Evolutionary conservation across 2,329 filamentous ascomycete genomes (phyloP).

Genomic region (Hawksworthiomyces lignivorus): DNA sequence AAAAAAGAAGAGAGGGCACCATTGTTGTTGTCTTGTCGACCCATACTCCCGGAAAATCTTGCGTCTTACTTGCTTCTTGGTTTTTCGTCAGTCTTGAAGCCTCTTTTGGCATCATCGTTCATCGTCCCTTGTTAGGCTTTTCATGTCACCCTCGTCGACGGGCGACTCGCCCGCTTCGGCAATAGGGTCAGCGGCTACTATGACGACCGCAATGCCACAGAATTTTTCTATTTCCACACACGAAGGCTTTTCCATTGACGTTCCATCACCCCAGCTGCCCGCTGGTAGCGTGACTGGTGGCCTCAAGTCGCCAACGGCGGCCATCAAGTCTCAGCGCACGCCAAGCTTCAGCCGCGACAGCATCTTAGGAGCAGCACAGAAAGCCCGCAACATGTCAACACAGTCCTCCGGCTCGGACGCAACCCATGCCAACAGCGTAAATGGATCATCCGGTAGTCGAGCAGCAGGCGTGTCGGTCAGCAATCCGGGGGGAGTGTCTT

Average conservation of each 20-base stretch:
- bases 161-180: constrained; percentile 43
- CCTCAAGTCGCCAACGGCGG: constrained; percentile 43
- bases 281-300: constrained; percentile 27
- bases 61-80: too few relatives aligned
- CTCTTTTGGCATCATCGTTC: too few relatives aligned
- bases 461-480: too few relatives aligned
- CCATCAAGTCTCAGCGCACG: constrained; percentile 39
- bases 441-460: too few relatives aligned
- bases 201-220: constrained; percentile 28
- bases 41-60: too few relatives aligned
- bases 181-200: constrained; percentile 23
- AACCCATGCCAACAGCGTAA: background rate
- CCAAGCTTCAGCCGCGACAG: constrained; percentile 47
- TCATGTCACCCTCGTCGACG: constrained; percentile 43
- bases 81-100: too few relatives aligned
- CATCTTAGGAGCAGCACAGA: constrained; percentile 46
- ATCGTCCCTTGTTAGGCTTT: too few relatives aligned
- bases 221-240: constrained; percentile 37
- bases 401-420: constrained; percentile 36
- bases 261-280: constrained; percentile 36
- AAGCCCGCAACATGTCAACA: constrained; percentile 40
- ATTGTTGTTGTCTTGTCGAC: too few relatives aligned
- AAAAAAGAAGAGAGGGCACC: too few relatives aligned
- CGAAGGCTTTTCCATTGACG: constrained; percentile 42
- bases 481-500: too few relatives aligned